Conservation (phyloP, 2,329 filamentous ascomycete genomes). For the Davidsoniella virescens region DNA sequence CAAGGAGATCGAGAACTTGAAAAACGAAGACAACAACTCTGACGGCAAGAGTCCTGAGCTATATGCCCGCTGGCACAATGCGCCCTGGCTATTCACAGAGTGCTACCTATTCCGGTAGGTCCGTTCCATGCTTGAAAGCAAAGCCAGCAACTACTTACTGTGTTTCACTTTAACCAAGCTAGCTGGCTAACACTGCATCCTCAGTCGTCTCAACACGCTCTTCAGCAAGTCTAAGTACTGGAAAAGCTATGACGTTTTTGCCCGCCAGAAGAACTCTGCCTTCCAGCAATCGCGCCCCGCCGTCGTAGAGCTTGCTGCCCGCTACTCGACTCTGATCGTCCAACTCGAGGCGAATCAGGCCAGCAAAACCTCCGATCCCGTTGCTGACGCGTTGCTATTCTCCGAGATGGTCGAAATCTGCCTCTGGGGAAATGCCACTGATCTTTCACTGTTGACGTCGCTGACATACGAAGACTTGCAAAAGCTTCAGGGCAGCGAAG, state of each 20-base stretch:
- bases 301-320: slow-evolving; percentile 63
- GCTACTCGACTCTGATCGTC: slow-evolving; percentile 55
- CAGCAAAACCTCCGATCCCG: slow-evolving; percentile 32
- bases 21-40: slow-evolving; percentile 18
- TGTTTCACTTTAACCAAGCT: not conserved
- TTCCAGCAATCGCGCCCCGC: slow-evolving; percentile 84
- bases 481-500: slow-evolving; percentile 79
- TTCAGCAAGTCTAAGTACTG: slow-evolving; percentile 68
- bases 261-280: slow-evolving; percentile 75
- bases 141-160: not conserved
- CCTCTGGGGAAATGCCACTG: slow-evolving; percentile 93
- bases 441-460: slow-evolving; percentile 77
- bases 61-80: slow-evolving; percentile 53
- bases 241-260: slow-evolving; percentile 82
- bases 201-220: slow-evolving; percentile 57
- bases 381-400: slow-evolving; percentile 66
- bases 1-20: slow-evolving; percentile 59
- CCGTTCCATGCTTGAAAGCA: slow-evolving; percentile 1
- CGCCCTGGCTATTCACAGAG: slow-evolving; percentile 80
- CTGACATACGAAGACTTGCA: slow-evolving; percentile 93
- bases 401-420: slow-evolving; percentile 91
- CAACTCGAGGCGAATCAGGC: slow-evolving; percentile 37
- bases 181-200: not conserved
- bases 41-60: slow-evolving; percentile 26
- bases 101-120: slow-evolving; percentile 76